Evolutionary conservation across 176 grass and related monocot species (phyloP).

Genomic region (Cenchrus purpureus): DNA sequence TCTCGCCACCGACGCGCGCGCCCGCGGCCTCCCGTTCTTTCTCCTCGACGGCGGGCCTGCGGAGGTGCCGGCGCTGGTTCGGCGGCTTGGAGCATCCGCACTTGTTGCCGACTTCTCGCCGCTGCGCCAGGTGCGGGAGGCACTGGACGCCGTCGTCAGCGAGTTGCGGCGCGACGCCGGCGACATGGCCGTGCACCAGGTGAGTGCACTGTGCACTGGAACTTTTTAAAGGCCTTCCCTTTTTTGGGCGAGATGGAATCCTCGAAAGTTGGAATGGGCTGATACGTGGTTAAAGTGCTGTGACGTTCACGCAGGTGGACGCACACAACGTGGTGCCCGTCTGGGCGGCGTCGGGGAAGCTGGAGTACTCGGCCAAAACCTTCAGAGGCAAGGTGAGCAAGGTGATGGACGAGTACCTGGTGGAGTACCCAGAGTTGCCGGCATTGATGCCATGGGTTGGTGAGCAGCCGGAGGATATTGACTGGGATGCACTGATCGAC

Average conservation of each 20-base stretch:
- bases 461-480: conserved; percentile 51
- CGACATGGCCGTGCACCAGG: conserved; percentile 64
- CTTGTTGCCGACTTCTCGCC: conserved; percentile 89
- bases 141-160: conserved; percentile 54
- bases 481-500: conserved; percentile 68
- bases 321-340: conserved; percentile 88
- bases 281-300: not conserved
- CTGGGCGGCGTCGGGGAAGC: conserved; percentile 72
- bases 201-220: conserved; percentile 4
- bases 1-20: conserved; percentile 36
- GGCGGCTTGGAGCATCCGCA: conserved; percentile 62
- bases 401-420: conserved; percentile 69
- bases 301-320: conserved; percentile 58
- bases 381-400: conserved; percentile 74
- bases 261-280: not conserved
- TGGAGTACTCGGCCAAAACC: conserved; percentile 84
- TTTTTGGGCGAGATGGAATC: no score
- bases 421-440: conserved; percentile 65
- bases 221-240: not conserved
- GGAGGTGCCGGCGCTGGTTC: conserved; percentile 59
- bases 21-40: conserved; percentile 67
- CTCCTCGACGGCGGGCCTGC: conserved; percentile 58
- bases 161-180: conserved; percentile 34
- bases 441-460: conserved; percentile 43
- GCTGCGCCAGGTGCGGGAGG: conserved; percentile 59